Percentiles rank a stretch among this genome's conserved stretches.
phyloP scores from a whole-genome alignment of 768 basidiomycete genomes.

The Psilocybe cyanescens region DNA sequence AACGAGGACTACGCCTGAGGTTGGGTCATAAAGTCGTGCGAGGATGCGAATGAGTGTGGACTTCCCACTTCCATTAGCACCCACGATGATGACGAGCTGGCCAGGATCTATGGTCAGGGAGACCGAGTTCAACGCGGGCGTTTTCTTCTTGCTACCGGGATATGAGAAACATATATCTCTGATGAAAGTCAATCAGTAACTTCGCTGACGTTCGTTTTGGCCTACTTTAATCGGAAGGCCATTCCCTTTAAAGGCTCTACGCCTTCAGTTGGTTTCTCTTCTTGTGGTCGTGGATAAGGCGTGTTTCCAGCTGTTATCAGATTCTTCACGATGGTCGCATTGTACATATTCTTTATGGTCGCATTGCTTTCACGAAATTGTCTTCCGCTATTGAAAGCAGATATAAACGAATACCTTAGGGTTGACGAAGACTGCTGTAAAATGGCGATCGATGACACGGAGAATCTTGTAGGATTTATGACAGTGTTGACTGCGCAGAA shows the following conservation, averaged over 20 bases:
- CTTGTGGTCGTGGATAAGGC: background rate
- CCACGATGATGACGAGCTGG: constrained; percentile 60
- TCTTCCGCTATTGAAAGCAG: constrained; percentile 20
- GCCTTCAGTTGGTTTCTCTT: background rate
- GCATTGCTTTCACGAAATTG: constrained; percentile 27
- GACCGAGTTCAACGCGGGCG: constrained; percentile 40
- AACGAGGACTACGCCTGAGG: constrained; percentile 45
- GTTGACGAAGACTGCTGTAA: constrained; percentile 38
- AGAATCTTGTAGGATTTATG: constrained; percentile 35
- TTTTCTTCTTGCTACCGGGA: constrained; percentile 41
- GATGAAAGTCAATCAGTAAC: background rate
- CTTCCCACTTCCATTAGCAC: constrained; percentile 60
- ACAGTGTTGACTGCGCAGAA: constrained; percentile 39
- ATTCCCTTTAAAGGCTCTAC: constrained; percentile 5
- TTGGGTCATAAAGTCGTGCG: constrained; percentile 50
- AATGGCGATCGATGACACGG: constrained; percentile 42
- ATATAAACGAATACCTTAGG: constrained; percentile 29
- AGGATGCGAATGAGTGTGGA: constrained; percentile 56
- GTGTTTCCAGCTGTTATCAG: constrained; percentile 17
- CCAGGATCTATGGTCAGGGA: constrained; percentile 49
- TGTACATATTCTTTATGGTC: constrained; percentile 36
- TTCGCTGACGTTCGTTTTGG: no score
- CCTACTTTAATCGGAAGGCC: constrained; percentile 8
- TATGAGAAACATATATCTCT: constrained; percentile 60
- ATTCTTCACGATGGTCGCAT: constrained; percentile 21